phyloP scores from a whole-genome alignment of 2,329 filamentous ascomycete species.

The Aaosphaeria pasadenensis region DNA sequence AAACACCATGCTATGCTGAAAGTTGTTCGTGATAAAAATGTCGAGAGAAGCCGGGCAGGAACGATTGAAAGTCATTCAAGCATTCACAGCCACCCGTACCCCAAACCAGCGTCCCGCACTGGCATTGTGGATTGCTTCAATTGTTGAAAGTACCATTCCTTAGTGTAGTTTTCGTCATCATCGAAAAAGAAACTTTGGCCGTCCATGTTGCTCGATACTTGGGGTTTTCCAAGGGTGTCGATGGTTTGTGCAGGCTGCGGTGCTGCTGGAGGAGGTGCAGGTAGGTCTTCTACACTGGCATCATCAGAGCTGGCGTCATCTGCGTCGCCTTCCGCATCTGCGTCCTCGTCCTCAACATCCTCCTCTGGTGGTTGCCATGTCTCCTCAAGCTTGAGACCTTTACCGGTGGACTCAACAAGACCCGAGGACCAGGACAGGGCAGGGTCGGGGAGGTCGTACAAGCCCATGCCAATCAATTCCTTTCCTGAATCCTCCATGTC shows the following conservation, averaged over 20 bases:
- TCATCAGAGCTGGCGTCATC: constrained; percentile 46
- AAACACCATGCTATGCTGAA: too few species aligned
- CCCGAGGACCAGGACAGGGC: constrained; percentile 51
- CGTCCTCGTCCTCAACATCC: constrained; percentile 44
- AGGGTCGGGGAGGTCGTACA: constrained; percentile 71
- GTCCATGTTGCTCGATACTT: constrained; percentile 31
- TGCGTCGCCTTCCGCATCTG: constrained; percentile 34
- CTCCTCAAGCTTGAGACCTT: constrained; percentile 78
- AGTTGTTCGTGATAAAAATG: too few species aligned
- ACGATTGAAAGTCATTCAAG: too few species aligned
- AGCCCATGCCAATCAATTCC: constrained; percentile 76
- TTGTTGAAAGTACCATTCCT: constrained; percentile 42
- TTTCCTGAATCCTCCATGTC: constrained; percentile 62
- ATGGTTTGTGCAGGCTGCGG: constrained; percentile 19
- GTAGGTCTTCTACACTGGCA: constrained; percentile 36
- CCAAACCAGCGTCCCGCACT: constrained; percentile 36
- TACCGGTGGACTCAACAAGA: constrained; percentile 54
- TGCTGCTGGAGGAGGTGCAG: constrained; percentile 11
- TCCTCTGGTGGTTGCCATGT: constrained; percentile 66
- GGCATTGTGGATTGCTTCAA: constrained; percentile 33
- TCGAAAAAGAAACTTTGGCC: constrained; percentile 42
- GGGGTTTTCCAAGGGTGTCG: constrained; percentile 17
- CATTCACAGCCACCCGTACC: constrained; percentile 36
- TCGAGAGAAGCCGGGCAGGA: too few species aligned
- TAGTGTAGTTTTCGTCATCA: constrained; percentile 35